Evolutionary conservation across 805 yeast species (phyloP), one percentile per base, ranked within the genome.

Genomic region (Komagataella mondaviorum): DNA sequence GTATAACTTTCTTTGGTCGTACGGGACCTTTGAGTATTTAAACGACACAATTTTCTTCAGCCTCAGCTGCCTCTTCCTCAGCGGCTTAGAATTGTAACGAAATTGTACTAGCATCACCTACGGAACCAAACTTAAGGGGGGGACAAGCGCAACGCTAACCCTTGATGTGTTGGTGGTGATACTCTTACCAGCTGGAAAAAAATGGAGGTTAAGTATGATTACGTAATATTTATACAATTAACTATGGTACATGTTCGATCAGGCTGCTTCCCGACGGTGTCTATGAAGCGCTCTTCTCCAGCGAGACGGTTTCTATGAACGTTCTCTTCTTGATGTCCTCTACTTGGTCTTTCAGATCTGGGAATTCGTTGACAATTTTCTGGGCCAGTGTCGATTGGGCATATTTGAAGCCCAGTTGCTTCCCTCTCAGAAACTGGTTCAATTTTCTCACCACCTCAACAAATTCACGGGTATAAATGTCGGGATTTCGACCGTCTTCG

Each of bases 401-500:
- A 52, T 77, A 54, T 17, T 53, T 56, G 36, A 62, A 61, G 3
- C 89, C 96, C 46, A 69, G 60, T 77, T 87, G 80, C 64, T 88
- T 88, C 3, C 96, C 98, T 60, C 88, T 78, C 51, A 93, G 72
- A 56, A 83, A 80, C 60, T 95, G 96, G 61, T 93, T 93, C 47
- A 89, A 81, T 58, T 88, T 83, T 45, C 89, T 82, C n/a, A 93
- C 85, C 43, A 91, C 87, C 63, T 93, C 99, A 14, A 91, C 88
- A 67, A 93, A 93, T 68, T 93, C 99, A 63, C 99, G 77, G 0
- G 98, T 89, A 66, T 93, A 93, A 45, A 93, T 89, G 62, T 93
- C 98, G 0, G 99, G 98, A 62, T 93, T 93, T 57, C 99, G 73
- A 2, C 99, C 99, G 60, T 88, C 95, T 62, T 93, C 98, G 44